Conservation (phyloP, 2,329 filamentous ascomycete species). For the Sporothrix luriei region DNA sequence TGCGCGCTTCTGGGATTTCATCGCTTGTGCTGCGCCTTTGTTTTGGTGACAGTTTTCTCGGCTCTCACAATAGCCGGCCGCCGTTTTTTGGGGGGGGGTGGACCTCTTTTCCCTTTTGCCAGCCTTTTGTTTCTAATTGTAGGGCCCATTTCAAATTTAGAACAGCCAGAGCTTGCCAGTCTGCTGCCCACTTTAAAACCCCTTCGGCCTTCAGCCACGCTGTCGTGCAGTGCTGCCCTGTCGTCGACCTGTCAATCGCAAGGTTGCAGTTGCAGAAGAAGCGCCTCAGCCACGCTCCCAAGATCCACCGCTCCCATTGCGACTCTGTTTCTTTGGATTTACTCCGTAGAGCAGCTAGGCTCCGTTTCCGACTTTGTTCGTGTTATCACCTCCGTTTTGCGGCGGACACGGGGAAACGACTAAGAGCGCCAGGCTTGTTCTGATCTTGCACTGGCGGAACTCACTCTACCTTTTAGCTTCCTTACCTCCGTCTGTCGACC, state of each 20-base stretch:
- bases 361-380: not conserved
- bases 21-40: conserved; percentile 13
- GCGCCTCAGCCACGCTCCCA: conserved; percentile 23
- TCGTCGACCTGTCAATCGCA: not conserved
- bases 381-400: conserved; percentile 18
- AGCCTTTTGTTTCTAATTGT: conserved; percentile 7
- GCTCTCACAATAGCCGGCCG: too few species aligned
- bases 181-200: too few species aligned
- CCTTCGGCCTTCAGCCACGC: conserved; percentile 4
- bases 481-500: conserved; percentile 1
- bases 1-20: not conserved
- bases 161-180: not conserved
- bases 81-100: too few species aligned
- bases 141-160: conserved; percentile 26
- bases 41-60: not conserved
- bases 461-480: not conserved
- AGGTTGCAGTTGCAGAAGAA: conserved; percentile 2
- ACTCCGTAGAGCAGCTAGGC: too few species aligned
- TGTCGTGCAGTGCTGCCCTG: not conserved
- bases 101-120: too few species aligned
- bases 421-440: not conserved
- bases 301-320: conserved; percentile 11
- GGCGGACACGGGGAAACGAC: conserved; percentile 16
- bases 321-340: not conserved
- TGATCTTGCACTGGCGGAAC: not conserved